Evolutionary conservation across 164 flowering plant species (phyloP).

Genomic region (Vitis vinifera): DNA sequence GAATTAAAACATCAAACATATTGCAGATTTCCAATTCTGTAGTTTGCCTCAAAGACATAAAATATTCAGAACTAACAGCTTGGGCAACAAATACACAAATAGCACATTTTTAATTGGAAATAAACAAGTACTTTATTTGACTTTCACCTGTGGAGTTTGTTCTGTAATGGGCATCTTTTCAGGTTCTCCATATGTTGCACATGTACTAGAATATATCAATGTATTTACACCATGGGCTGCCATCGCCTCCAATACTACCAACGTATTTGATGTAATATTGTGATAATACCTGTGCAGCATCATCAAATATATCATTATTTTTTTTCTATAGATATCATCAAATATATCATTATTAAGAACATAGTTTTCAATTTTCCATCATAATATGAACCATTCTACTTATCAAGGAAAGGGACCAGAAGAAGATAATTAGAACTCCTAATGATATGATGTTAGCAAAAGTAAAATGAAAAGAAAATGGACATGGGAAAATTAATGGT

Average conservation of each 20-base stretch:
- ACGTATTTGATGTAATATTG: slow-evolving; percentile 92
- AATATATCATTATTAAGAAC: neutral
- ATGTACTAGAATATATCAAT: slow-evolving; percentile 87
- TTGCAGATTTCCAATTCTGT: neutral
- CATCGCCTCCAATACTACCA: slow-evolving; percentile 88
- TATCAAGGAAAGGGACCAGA: neutral
- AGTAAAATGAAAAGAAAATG: too few species aligned
- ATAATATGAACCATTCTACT: neutral
- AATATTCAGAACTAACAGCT: too few species aligned
- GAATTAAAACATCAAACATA: slow-evolving; percentile 1
- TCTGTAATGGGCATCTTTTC: slow-evolving; percentile 98
- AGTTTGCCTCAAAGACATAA: neutral
- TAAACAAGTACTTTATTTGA: neutral
- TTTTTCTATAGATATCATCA: neutral
- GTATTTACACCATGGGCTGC: slow-evolving; percentile 79
- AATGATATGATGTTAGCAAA: too few species aligned
- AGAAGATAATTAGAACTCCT: neutral
- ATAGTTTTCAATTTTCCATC: neutral
- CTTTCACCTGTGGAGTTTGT: slow-evolving; percentile 79
- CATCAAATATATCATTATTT: neutral
- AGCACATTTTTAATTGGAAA: too few species aligned
- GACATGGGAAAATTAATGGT: too few species aligned
- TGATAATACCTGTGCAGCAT: slow-evolving; percentile 78
- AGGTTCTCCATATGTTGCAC: slow-evolving; percentile 89
- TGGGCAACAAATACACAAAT: too few species aligned